Percentiles rank a stretch among this genome's conserved stretches.
Evolutionary conservation across 345 rosid species (phyloP).

Genomic region (Syzygium aromaticum): DNA sequence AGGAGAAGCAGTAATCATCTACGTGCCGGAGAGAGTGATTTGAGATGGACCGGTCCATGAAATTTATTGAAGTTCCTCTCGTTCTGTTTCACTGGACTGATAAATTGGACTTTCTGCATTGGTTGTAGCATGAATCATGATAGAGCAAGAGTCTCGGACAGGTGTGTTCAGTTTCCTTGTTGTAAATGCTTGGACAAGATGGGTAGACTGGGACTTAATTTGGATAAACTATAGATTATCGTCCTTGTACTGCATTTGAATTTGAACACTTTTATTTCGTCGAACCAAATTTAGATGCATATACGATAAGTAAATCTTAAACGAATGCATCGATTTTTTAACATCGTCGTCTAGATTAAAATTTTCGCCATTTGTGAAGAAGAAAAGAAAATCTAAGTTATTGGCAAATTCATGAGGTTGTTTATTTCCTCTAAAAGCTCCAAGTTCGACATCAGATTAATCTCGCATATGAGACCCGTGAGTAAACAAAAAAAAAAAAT

Average conservation of each 20-base stretch:
- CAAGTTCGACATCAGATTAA: neutral
- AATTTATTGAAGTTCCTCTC: neutral
- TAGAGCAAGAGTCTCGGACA: neutral
- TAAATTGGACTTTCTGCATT: neutral
- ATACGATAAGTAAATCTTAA: neutral
- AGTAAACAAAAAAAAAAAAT: too few relatives aligned
- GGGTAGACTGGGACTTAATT: neutral
- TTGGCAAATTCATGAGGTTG: neutral
- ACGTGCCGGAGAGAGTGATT: neutral
- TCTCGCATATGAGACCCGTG: neutral
- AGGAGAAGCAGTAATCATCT: neutral
- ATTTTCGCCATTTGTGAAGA: neutral
- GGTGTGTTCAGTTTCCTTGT: neutral
- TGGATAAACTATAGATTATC: neutral
- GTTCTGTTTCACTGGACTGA: neutral
- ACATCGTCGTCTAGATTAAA: neutral
- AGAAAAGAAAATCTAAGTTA: neutral
- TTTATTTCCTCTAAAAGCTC: neutral
- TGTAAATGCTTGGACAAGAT: neutral
- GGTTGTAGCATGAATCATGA: neutral
- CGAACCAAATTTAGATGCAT: neutral
- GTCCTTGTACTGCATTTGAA: neutral
- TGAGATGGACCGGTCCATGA: conserved; percentile 1
- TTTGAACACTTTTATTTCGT: neutral
- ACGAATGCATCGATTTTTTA: too few relatives aligned